Conservation (phyloP, 2,329 filamentous ascomycete genomes). For the Ilyonectria sp. region DNA sequence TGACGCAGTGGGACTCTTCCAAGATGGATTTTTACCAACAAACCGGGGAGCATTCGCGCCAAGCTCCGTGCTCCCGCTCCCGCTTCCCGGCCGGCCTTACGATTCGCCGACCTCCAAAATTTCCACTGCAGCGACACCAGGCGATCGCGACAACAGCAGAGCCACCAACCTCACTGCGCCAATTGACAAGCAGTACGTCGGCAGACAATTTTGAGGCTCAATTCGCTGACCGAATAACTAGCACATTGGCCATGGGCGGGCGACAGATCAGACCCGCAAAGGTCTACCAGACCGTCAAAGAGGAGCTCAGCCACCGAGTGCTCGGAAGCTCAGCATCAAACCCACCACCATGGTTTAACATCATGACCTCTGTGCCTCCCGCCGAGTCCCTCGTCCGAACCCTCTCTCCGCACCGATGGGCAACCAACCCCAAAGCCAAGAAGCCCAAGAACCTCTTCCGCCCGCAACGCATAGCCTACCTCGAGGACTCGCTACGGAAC, state of each 20-base stretch:
- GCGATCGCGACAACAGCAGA: constrained; percentile 29
- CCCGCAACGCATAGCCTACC: constrained; percentile 83
- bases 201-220: neutral
- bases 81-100: constrained; percentile 46
- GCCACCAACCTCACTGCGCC: constrained; percentile 33
- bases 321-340: constrained; percentile 53
- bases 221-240: constrained; percentile 21
- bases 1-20: constrained; percentile 39
- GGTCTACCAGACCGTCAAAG: constrained; percentile 63
- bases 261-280: constrained; percentile 63
- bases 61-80: constrained; percentile 40
- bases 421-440: constrained; percentile 58
- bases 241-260: constrained; percentile 55
- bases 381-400: constrained; percentile 71
- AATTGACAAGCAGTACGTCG: constrained; percentile 40
- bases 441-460: constrained; percentile 83
- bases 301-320: constrained; percentile 60
- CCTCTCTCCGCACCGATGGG: constrained; percentile 63
- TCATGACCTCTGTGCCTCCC: constrained; percentile 69
- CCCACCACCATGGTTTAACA: constrained; percentile 65
- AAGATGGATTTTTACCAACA: constrained; percentile 44
- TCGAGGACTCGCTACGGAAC: constrained; percentile 85
- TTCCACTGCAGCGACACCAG: constrained; percentile 43
- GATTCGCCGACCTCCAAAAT: constrained; percentile 53
- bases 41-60: constrained; percentile 38